Base-by-base conservation (phyloP, 352 stramenopile genomes). In the Phytopythium delawarense region DNA sequence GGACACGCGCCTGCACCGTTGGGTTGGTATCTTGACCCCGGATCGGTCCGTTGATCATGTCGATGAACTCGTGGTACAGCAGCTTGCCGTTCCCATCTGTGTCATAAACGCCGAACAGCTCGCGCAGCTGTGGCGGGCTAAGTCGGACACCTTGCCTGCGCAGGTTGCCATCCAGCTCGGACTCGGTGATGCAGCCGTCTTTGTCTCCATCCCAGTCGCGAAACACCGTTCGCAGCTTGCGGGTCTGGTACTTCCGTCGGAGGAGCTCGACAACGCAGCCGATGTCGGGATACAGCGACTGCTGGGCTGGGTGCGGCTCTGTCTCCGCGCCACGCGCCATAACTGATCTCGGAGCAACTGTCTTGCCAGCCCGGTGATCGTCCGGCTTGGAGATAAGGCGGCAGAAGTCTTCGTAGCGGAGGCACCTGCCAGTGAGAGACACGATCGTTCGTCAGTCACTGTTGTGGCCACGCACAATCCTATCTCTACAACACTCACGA, bases 171-270 rank as follows among this genome's bases (percentile, higher is more conserved):
- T 84, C 69, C 12, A 88, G 66, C 55, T 88, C 79, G 9, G 59
- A 28, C 30, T 80, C 35, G 18, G 68, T 82, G 30, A 88, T 72
- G 23, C 61, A 67, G 25, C 79, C 76, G 62, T 76, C 76, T 65
- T 84, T 84, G 62, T 88, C 72, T 4, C 69, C 64, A 21, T 88
- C 79, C 79, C 79, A 88, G 65, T 84, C 70, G 13, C 77, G 76
- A 59, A 88, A 88, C 4, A 81, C 69, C 30, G 76, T 64, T n/a
- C 74, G 69, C 5, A 84, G 56, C 62, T 63, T 65, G 25, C 63
- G 60, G 7, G 61, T 63, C 45, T 79, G 71, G 57, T 87, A 88
- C 37, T 88, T 88, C 44, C 70, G 67, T 1, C 77, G 69, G 20
- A 88, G 45, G 8, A 88, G 52, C 12, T 73, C 75, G 34, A 84